A percentile compares a stretch with the other conserved stretches of the same genome.
phyloP scores from a whole-genome alignment of 1,284 basidiomycete species.

The Ganoderma sinense region DNA sequence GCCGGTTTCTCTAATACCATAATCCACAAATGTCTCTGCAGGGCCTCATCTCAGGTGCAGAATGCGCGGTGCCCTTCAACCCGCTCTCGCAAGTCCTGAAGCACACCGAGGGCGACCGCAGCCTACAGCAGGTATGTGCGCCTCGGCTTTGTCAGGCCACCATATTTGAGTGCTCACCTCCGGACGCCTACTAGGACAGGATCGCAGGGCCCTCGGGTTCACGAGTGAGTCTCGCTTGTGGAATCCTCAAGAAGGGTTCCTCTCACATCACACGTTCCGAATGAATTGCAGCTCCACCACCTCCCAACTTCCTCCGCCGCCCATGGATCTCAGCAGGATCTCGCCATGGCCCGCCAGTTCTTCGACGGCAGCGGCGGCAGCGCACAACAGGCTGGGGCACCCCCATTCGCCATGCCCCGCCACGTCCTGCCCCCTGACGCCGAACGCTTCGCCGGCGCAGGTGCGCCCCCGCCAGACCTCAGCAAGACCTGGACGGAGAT shows the following conservation, averaged over 20 bases:
- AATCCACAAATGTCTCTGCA: conserved; percentile 68
- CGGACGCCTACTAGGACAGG: conserved; percentile 62
- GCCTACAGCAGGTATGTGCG: conserved; percentile 79
- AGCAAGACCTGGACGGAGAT: conserved; percentile 64
- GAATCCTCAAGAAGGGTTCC: background rate
- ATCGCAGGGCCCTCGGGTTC: conserved; percentile 76
- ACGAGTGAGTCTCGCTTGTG: conserved; percentile 50
- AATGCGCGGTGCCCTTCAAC: conserved; percentile 88
- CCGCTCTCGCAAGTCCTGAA: conserved; percentile 92
- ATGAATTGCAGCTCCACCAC: conserved; percentile 65
- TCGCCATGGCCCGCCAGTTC: conserved; percentile 81
- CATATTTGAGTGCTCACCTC: background rate
- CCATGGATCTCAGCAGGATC: conserved; percentile 66
- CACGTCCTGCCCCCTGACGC: conserved; percentile 49
- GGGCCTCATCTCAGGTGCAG: conserved; percentile 88
- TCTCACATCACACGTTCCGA: background rate
- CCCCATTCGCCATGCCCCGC: conserved; percentile 41
- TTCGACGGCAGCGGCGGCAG: conserved; percentile 61
- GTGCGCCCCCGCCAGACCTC: conserved; percentile 43
- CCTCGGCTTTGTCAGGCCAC: conserved; percentile 7
- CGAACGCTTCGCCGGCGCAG: conserved; percentile 40
- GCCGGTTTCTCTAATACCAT: background rate
- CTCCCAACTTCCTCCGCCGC: conserved; percentile 63
- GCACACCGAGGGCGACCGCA: conserved; percentile 90
- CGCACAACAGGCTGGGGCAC: conserved; percentile 38